These are phyloP conservation scores for Bipolaris gigantea DNA, from an alignment of 2,329 filamentous ascomycete genomes.

Conservation along the genomic window DNA sequence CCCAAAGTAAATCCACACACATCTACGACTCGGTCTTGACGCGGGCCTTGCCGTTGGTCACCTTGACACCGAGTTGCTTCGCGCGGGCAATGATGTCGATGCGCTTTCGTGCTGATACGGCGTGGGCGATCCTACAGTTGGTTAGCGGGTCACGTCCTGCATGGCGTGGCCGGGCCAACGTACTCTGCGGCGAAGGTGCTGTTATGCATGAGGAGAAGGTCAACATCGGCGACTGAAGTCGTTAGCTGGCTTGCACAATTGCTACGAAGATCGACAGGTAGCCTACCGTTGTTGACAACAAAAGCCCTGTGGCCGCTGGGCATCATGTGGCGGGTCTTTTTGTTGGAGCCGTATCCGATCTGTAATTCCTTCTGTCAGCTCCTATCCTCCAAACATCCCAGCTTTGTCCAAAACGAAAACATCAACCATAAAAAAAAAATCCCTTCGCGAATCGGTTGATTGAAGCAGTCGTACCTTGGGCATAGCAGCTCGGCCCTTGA, in stretches of 20 bases:
- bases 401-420: neutral
- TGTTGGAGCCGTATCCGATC: constrained; percentile 99
- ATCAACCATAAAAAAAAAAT: neutral
- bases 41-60: constrained; percentile 99
- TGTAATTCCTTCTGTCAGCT: constrained; percentile 51
- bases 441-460: constrained; percentile 2
- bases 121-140: constrained; percentile 81
- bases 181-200: constrained; percentile 98
- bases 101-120: constrained; percentile 97
- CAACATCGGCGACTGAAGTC: constrained; percentile 71
- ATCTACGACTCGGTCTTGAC: constrained; percentile 85
- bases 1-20: constrained; percentile 32
- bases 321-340: constrained; percentile 98
- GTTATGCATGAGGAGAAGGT: constrained; percentile 99
- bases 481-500: constrained; percentile 95
- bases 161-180: constrained; percentile 38
- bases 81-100: constrained; percentile 96
- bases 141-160: constrained; percentile 13
- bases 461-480: constrained; percentile 75
- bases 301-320: constrained; percentile 99
- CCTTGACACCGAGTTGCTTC: constrained; percentile 98
- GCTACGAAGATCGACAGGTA: neutral
- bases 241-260: constrained; percentile 23
- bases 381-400: constrained; percentile 8
- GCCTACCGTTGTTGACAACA: constrained; percentile 84